These are phyloP conservation scores for Mycogone perniciosa DNA, from an alignment of 2,329 filamentous ascomycete genomes.

Conservation along the genomic window DNA sequence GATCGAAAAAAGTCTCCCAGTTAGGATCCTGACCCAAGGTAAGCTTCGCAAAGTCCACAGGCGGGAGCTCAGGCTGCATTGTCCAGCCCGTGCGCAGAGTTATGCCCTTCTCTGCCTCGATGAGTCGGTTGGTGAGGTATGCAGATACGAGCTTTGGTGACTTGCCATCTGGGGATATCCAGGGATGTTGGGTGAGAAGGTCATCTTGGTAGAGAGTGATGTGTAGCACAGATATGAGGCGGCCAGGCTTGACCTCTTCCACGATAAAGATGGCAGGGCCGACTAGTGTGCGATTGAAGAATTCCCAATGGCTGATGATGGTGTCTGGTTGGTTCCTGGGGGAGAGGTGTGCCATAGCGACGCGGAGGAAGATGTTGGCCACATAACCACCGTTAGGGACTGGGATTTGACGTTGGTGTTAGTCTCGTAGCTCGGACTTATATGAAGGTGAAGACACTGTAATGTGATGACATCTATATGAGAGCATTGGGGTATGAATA, in stretches of 20 bases:
- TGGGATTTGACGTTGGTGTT: constrained; percentile 11
- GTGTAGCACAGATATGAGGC: constrained; percentile 36
- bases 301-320: constrained; percentile 36
- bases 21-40: constrained; percentile 20
- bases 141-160: constrained; percentile 29
- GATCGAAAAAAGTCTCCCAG: constrained; percentile 21
- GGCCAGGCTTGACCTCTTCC: constrained; percentile 36
- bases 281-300: constrained; percentile 31
- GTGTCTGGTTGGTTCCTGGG: constrained; percentile 31
- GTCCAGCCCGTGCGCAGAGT: constrained; percentile 23
- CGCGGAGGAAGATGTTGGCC: constrained; percentile 33
- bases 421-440: neutral
- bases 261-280: constrained; percentile 34
- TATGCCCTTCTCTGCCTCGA: constrained; percentile 27
- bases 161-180: constrained; percentile 23
- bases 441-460: too few relatives aligned
- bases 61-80: constrained; percentile 15
- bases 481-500: too few relatives aligned
- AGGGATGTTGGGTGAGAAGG: constrained; percentile 28
- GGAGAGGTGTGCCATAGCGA: constrained; percentile 29
- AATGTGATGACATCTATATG: too few relatives aligned
- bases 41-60: constrained; percentile 22
- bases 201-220: constrained; percentile 35
- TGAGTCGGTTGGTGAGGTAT: constrained; percentile 35
- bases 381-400: constrained; percentile 44